These are phyloP conservation scores for Hyaloscypha hepaticicola DNA, from an alignment of 495 filamentous ascomycete genomes.

Conservation along the genomic window DNA sequence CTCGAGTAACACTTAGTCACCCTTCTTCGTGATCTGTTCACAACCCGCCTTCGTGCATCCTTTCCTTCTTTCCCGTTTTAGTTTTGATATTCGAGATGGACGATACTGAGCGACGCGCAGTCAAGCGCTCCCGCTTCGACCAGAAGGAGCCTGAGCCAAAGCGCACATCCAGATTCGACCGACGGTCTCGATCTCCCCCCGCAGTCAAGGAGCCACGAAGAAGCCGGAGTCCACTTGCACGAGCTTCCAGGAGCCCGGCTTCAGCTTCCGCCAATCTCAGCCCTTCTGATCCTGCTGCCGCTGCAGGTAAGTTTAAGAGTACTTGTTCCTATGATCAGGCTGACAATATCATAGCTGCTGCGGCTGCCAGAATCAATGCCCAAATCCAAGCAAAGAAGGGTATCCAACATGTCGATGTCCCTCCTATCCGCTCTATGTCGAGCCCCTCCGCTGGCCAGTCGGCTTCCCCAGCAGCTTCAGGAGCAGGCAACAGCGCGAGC, in stretches of 20 bases:
- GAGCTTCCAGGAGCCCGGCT: constrained; percentile 43
- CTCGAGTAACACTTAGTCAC: background rate
- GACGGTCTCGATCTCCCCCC: constrained; percentile 78
- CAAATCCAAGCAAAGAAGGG: constrained; percentile 89
- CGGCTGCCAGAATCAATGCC: constrained; percentile 91
- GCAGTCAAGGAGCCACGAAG: constrained; percentile 58
- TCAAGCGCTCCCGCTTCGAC: constrained; percentile 90
- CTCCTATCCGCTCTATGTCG: constrained; percentile 66
- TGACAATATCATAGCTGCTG: constrained; percentile 61
- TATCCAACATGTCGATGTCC: constrained; percentile 91
- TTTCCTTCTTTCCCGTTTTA: background rate
- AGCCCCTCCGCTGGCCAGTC: constrained; percentile 30
- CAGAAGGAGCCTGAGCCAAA: constrained; percentile 77
- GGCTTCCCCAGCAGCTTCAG: constrained; percentile 25
- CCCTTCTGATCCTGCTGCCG: constrained; percentile 72
- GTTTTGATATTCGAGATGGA: constrained; percentile 53
- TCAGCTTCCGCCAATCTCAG: constrained; percentile 41
- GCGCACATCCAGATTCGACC: constrained; percentile 73
- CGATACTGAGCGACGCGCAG: constrained; percentile 69
- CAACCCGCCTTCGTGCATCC: background rate
- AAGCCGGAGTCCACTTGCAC: constrained; percentile 75
- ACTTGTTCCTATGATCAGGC: background rate
- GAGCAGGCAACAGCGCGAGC: constrained; percentile 47
- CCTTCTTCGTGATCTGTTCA: background rate
- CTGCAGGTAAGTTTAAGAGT: constrained; percentile 62